phyloP scores from a whole-genome alignment of 225 moss, liverwort and hornwort genomes.

The Bryum argenteum region DNA sequence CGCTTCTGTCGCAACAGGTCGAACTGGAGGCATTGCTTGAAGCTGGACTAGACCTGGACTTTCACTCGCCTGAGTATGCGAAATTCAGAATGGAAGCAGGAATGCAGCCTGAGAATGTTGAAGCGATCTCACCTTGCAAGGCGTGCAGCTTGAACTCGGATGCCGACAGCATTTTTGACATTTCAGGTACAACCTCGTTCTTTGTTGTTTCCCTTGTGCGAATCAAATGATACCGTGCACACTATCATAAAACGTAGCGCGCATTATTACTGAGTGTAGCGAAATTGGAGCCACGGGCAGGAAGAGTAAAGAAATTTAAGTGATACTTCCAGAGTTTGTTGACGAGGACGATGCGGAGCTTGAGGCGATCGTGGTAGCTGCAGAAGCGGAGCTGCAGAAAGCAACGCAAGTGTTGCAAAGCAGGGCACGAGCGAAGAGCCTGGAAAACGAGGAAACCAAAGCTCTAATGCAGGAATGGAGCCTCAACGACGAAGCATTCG shows the following conservation, averaged over 20 bases:
- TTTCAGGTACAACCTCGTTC: constrained; percentile 14
- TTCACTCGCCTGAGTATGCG: constrained; percentile 59
- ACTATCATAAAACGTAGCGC: too few relatives aligned
- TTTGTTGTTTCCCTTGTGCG: too few relatives aligned
- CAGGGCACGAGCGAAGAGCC: constrained; percentile 63
- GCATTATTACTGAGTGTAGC: too few relatives aligned
- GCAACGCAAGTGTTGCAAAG: constrained; percentile 64
- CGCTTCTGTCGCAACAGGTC: constrained; percentile 71
- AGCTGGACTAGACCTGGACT: constrained; percentile 63
- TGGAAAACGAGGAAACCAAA: constrained; percentile 81
- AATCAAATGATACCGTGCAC: neutral
- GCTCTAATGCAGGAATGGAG: constrained; percentile 84
- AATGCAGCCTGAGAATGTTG: constrained; percentile 21
- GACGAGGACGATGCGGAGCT: constrained; percentile 73
- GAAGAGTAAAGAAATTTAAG: constrained; percentile 2
- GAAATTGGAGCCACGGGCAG: too few relatives aligned
- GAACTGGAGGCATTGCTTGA: constrained; percentile 82
- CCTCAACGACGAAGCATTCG: constrained; percentile 53
- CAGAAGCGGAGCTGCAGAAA: constrained; percentile 87
- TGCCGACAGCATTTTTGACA: constrained; percentile 21
- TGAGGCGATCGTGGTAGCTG: constrained; percentile 81
- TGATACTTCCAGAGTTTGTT: constrained; percentile 47
- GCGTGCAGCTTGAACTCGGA: constrained; percentile 6
- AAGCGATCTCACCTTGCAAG: constrained; percentile 11
- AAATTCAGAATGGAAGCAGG: constrained; percentile 64